Evolutionary conservation across 345 rosid genomes (phyloP).

Genomic region (Trapa incisa): DNA sequence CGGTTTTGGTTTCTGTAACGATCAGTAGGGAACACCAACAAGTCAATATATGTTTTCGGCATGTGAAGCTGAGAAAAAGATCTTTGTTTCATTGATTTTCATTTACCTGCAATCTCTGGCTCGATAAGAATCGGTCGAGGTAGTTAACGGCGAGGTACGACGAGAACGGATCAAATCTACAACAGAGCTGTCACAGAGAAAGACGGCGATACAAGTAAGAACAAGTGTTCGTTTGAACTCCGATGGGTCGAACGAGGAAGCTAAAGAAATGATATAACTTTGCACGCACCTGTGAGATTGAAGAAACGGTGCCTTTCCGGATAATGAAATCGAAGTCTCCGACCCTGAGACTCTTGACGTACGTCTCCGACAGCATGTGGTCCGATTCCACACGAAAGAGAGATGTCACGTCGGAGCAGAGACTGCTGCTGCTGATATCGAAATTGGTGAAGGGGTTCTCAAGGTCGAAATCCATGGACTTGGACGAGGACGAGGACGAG

Average conservation of each 20-base stretch:
- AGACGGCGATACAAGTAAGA: background rate
- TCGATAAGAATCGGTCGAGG: constrained; percentile 67
- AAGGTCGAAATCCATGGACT: constrained; percentile 56
- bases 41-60: background rate
- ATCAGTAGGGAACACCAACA: background rate
- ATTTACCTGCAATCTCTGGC: constrained; percentile 46
- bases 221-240: background rate
- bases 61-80: background rate
- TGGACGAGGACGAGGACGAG: too few relatives aligned
- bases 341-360: constrained; percentile 24
- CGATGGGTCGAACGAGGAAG: background rate
- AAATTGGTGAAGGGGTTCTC: constrained; percentile 47
- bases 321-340: constrained; percentile 25
- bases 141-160: constrained; percentile 71
- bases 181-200: constrained; percentile 26
- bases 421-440: constrained; percentile 1
- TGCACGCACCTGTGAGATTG: constrained; percentile 26
- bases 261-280: background rate
- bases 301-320: constrained; percentile 35
- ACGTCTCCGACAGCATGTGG: constrained; percentile 48
- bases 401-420: constrained; percentile 12
- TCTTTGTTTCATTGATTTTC: background rate
- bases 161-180: constrained; percentile 28
- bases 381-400: constrained; percentile 50
- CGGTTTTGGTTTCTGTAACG: constrained; percentile 24